Base-by-base conservation (phyloP, 805 yeast genomes). In the Nakazawaea sp. region DNA sequence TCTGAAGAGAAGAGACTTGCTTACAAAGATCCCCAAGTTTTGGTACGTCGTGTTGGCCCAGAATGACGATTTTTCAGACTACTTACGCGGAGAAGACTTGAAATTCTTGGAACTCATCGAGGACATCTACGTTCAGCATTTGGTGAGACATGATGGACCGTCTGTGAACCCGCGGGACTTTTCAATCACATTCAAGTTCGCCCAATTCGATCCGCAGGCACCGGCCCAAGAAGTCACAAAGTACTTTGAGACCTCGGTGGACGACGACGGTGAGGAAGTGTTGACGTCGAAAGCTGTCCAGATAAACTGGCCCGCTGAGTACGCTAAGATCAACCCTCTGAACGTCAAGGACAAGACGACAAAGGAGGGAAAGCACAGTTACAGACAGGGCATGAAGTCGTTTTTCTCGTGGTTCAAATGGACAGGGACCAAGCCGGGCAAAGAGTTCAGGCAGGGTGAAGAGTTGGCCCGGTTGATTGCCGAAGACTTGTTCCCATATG, bases 31-130 rank as follows among this genome's bases (percentile, higher is more conserved):
- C 30, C 87, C 89, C 1, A 73, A 74, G 45, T 88, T 90, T 56
- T 90, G 97, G 97, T 81, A 83, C 49, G 72, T 81, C 36, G 95
- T 84, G 0, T 59, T 90, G 9, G 87, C 89, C 2, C 86, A 84
- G 51, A 82, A 82, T 49, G 81, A 83, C 35, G 96, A 85, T 45
- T 83, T 90, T 52, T 81, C 84, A 12, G 95, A 88, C 44, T 86
- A 74, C 54, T 64, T 89, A 15, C 69, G 77, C 21, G 75, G 81
- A 2, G 84, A 81, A 27, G 97, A 89, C 57, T 75, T 79, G 60
- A 79, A 79, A 53, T 81, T 72, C 48, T 55, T 88, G 33, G 96
- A 88, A 49, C 56, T 58, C 33, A 70, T 89, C 40, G 62, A 59
- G 24, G 83, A 84, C 43, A 62, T 90, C 6, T 68, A 68, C 43